Base-by-base conservation (phyloP, 768 basidiomycete genomes). In the Collybia sp. region DNA sequence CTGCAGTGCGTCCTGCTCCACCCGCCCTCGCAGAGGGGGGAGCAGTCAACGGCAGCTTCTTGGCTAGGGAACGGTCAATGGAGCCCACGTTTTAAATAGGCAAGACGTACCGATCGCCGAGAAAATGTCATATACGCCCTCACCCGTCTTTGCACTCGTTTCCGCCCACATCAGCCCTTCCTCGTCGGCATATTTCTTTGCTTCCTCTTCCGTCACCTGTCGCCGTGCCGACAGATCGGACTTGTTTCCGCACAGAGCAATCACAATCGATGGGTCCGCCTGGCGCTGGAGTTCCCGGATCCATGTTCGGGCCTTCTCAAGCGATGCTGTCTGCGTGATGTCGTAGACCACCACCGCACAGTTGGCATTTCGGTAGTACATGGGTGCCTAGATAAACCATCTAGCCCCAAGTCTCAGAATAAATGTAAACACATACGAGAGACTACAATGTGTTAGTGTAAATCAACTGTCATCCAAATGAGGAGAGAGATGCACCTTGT, bases 191-290 rank as follows among this genome's bases (percentile, higher is more conserved):
- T 90, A 94, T 68, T 91, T 90, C 75, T 89, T 81, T 4, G 92
- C 92, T 59, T 93, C 92, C 54, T 92, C 92, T 55, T 87, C 76
- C 15, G 87, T 72, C 2, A 92, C 88, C 63, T 93, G 90, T 56
- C 91, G 82, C 51, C 88, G 84, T 8, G 85, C 86, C 34, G 82
- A 74, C 18, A 97, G 72, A 67, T 98, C 95, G 20, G 83, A 68
- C 70, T 98, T 98, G 77, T 98, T 98, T 40, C 95, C 95, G 48
- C 93, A 95, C 31, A 98, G 82, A 34, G 92, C 88, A 63, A 98
- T 95, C 57, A 95, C 82, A 73, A 96, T 97, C 37, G 86, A 89
- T 6, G 95, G 94, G 63, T 98, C 95, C 46, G 94, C 95, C 69
- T 97, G 94, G 45, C 94, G 91, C 61, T 96, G 93, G 2, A 98